A percentile compares a stretch with the other conserved stretches of the same genome.
Evolutionary conservation across 2,329 filamentous ascomycete species (phyloP).

Genomic region (Neonectria magnoliae): DNA sequence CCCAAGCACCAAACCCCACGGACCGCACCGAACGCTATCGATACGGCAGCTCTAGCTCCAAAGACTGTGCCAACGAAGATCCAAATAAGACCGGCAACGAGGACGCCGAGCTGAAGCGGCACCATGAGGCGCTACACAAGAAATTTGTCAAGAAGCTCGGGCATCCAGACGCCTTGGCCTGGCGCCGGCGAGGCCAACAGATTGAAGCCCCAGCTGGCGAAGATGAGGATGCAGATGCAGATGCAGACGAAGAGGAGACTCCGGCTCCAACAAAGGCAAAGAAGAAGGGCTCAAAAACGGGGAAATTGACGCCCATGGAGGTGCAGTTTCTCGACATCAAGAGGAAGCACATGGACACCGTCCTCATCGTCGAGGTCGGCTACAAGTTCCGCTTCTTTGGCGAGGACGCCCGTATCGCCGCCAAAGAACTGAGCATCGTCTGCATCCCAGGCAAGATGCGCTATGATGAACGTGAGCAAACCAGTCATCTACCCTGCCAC

Average conservation of each 20-base stretch:
- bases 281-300: constrained; percentile 76
- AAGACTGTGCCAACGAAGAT: constrained; percentile 38
- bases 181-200: constrained; percentile 66
- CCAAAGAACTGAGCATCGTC: constrained; percentile 91
- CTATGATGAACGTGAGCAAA: constrained; percentile 81
- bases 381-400: constrained; percentile 99
- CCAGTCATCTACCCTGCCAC: constrained; percentile 21
- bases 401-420: constrained; percentile 88
- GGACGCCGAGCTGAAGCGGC: constrained; percentile 60
- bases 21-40: constrained; percentile 63
- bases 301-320: constrained; percentile 94
- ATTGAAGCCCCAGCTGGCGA: constrained; percentile 64
- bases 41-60: constrained; percentile 58
- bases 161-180: constrained; percentile 81
- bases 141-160: constrained; percentile 93
- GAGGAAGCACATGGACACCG: constrained; percentile 85
- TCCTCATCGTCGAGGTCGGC: constrained; percentile 93
- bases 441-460: constrained; percentile 96
- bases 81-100: constrained; percentile 57
- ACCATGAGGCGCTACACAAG: constrained; percentile 78
- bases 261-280: constrained; percentile 59
- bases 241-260: constrained; percentile 64
- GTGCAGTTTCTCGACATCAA: constrained; percentile 95
- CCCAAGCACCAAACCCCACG: constrained; percentile 36
- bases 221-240: constrained; percentile 65